Base-by-base conservation (phyloP, 139 green algal genomes). In the Pleodorina starrii region DNA sequence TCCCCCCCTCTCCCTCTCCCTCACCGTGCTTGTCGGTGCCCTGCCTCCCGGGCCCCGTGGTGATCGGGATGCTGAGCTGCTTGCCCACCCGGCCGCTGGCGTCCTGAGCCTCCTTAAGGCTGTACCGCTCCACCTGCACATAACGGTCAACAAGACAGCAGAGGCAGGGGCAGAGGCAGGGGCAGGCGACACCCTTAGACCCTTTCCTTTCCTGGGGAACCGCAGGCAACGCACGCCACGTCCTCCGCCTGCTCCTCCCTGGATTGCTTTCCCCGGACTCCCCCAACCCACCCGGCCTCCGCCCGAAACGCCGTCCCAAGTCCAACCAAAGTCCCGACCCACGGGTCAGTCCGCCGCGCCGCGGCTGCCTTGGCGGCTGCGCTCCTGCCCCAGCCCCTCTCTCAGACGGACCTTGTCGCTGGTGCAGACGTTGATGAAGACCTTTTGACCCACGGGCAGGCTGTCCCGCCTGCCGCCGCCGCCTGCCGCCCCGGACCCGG, bases 351-450 rank as follows among this genome's bases (percentile, higher is more conserved):
- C n/a, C n/a, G n/a, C n/a, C n/a, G n/a, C n/a, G n/a, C n/a, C n/a
- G n/a, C n/a, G n/a, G n/a, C n/a, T n/a, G n/a, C n/a, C n/a, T n/a
- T n/a, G n/a, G n/a, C n/a, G n/a, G n/a, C n/a, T n/a, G n/a, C n/a
- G n/a, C n/a, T n/a, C n/a, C n/a, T n/a, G n/a, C n/a, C n/a, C n/a
- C n/a, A n/a, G n/a, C n/a, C n/a, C n/a, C n/a, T n/a, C n/a, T n/a
- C n/a, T n/a, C n/a, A n/a, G n/a, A n/a, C n/a, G n/a, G n/a, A 95
- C 93, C 94, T 96, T 96, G 35, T 94, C 90, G 23, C 57, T 94
- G 42, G 89, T 93, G 90, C 93, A 96, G 11, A 97, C 79, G 73
- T 97, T 97, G 83, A 97, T 95, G 75, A 95, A 96, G 0, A 93
- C 92, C 60, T 92, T 93, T 19, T 80, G 63, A 27, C 82, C 82